A percentile compares a stretch with the other conserved stretches of the same genome.
Conservation (phyloP, 768 basidiomycete genomes). For the Xanthoconium stramineum region DNA sequence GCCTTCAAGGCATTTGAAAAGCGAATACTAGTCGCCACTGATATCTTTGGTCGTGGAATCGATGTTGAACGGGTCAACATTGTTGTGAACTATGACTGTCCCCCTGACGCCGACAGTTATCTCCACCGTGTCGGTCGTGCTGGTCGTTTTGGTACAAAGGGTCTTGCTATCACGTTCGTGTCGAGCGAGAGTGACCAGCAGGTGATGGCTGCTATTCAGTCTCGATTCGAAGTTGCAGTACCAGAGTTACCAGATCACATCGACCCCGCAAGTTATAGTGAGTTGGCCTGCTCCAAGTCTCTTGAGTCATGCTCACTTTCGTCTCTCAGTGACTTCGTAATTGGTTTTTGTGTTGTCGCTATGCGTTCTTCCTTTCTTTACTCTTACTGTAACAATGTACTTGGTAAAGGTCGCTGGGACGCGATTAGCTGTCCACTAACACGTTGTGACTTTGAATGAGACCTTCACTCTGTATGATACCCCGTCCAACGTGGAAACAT, state of each 20-base stretch:
- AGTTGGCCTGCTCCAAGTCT: conserved; percentile 32
- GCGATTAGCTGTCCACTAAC: background rate
- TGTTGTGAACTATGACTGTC: conserved; percentile 98
- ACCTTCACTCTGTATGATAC: no score
- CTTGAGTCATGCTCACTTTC: background rate
- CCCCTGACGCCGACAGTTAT: conserved; percentile 96
- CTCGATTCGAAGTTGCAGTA: conserved; percentile 95
- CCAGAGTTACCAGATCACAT: conserved; percentile 92
- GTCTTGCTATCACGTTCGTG: conserved; percentile 96
- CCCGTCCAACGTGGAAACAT: no score
- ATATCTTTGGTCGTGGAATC: conserved; percentile 99
- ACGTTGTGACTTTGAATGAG: conserved; percentile 8
- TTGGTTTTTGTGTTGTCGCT: conserved; percentile 19
- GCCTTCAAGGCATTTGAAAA: conserved; percentile 99
- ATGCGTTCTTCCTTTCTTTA: conserved; percentile 7
- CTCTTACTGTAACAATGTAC: conserved; percentile 24
- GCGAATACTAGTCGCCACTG: conserved; percentile 97
- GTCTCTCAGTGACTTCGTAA: conserved; percentile 43
- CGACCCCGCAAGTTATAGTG: conserved; percentile 94
- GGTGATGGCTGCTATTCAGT: conserved; percentile 93
- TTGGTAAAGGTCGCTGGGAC: conserved; percentile 9
- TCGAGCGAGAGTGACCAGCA: conserved; percentile 89
- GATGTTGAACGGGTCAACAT: conserved; percentile 99
- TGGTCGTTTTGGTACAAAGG: conserved; percentile 98
- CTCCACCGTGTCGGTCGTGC: conserved; percentile 99